Percentiles rank a stretch among this genome's conserved stretches.
These are phyloP conservation scores for Eimeria maxima DNA, from an alignment of 169 alveolate genomes.

Conservation along the genomic window DNA sequence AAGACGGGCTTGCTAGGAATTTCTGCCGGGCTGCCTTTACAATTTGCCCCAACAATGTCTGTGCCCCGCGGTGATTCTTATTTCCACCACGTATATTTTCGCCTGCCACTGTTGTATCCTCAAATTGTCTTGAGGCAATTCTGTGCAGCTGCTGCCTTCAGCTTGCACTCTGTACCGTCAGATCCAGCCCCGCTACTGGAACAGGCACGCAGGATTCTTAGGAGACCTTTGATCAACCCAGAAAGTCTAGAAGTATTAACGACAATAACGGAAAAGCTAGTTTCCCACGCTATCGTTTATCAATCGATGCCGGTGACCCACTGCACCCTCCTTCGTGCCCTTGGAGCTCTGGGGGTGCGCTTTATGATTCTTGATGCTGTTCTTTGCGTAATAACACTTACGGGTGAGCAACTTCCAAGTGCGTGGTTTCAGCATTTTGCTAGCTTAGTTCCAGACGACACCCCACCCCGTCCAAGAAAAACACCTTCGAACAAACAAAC, in stretches of 20 bases:
- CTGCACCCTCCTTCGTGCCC: background rate
- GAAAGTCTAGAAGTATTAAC: background rate
- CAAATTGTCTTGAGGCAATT: background rate
- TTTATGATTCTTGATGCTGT: background rate
- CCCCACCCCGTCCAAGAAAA: background rate
- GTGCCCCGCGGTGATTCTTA: background rate
- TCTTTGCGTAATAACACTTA: background rate
- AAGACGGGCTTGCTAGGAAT: too few species aligned
- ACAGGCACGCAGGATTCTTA: background rate
- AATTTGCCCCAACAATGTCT: background rate
- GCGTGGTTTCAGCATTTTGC: background rate
- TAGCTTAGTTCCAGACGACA: background rate
- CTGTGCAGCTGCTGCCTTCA: background rate
- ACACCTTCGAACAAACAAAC: background rate
- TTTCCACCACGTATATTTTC: background rate
- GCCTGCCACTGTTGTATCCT: background rate
- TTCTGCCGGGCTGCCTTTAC: background rate
- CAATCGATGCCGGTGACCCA: background rate
- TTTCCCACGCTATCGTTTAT: background rate
- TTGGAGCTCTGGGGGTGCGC: background rate
- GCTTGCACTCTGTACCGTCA: background rate
- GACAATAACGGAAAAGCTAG: background rate
- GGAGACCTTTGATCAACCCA: background rate
- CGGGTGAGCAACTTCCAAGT: background rate
- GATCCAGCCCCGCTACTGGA: conserved; percentile 13